Evolutionary conservation across 768 basidiomycete genomes (phyloP).

Genomic region (Steccherinum ochraceum): DNA sequence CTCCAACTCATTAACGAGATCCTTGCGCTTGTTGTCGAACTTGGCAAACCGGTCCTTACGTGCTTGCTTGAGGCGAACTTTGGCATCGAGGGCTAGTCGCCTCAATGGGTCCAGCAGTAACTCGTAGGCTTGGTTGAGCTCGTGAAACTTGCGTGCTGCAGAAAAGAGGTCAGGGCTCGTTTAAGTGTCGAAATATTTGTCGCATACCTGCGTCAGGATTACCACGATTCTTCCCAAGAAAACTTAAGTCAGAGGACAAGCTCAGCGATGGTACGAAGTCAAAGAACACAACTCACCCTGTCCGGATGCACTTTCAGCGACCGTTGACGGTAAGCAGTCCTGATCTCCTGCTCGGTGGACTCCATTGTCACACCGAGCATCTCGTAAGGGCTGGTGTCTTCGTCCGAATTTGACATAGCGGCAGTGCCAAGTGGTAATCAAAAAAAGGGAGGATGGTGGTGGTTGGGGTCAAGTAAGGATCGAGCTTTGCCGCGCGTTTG

Average conservation of each 20-base stretch:
- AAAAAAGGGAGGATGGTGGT: too few relatives aligned
- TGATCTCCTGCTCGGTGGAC: slow-evolving; percentile 71
- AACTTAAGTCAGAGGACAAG: slow-evolving; percentile 13
- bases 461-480: too few relatives aligned
- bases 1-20: slow-evolving; percentile 71
- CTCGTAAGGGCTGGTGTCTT: slow-evolving; percentile 70
- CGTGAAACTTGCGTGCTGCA: slow-evolving; percentile 76
- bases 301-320: slow-evolving; percentile 88
- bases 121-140: slow-evolving; percentile 76
- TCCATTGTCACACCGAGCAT: slow-evolving; percentile 55
- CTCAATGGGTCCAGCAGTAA: slow-evolving; percentile 75
- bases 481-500: too few relatives aligned
- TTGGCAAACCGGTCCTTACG: slow-evolving; percentile 62
- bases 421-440: too few relatives aligned
- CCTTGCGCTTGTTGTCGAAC: slow-evolving; percentile 70
- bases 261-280: neutral
- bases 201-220: slow-evolving; percentile 69
- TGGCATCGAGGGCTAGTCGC: slow-evolving; percentile 74
- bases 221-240: slow-evolving; percentile 55
- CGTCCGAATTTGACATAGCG: slow-evolving; percentile 28
- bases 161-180: neutral
- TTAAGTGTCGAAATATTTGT: neutral
- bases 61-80: slow-evolving; percentile 64
- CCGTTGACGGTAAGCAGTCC: slow-evolving; percentile 70
- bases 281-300: slow-evolving; percentile 49